Evolutionary conservation across 2,329 filamentous ascomycete genomes (phyloP), one percentile per base, ranked within the genome.

Genomic region (Chrysoporthe austroafricana): DNA sequence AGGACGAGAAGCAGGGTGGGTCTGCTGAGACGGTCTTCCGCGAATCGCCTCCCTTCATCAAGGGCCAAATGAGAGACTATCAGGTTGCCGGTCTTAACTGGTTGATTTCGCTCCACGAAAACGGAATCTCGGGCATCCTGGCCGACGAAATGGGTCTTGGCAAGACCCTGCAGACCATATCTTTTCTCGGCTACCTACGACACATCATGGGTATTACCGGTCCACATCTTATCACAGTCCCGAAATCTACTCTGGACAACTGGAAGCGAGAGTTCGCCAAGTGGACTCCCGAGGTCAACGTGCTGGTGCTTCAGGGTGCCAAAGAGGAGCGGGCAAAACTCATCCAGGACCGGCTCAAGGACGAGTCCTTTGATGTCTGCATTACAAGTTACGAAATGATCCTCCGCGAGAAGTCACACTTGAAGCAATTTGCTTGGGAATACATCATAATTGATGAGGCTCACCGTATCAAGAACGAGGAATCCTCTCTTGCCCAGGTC

Each of bases 301-400:
- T 98, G 34, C 82, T 99, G 48, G 93, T 99, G 13, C 85, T 99
- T 8, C 96, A 98, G 77, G 96, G 96, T 71, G 92, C 91, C 70
- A 99, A 99, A 78, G 96, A 99, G 9, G 94, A 97, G 80, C 92
- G 96, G 57, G 88, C 94, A 70, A 84, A 88, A 60, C 85, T 99
- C 64, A 98, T 99, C 79, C 93, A 93, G 72, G 93, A 97, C 18
- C 91, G 93, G 4, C 85, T 99, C n/a, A 85, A 96, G 21, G 92
- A 96, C 69, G 94, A 97, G 78, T 93, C 97, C 72, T 99, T 99
- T 73, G 96, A 99, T 75, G 95, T 98, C 21, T 97, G 95, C 81
- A 92, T 99, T 77, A 99, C 96, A 16, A 97, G 94, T 78, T 99
- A 99, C 81, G 96, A 99, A 79, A 98, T 99, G 95, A 94, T 99